Evolutionary conservation across 352 stramenopile species (phyloP), one percentile per base, ranked within the genome.

Genomic region (Bremia lactucae): DNA sequence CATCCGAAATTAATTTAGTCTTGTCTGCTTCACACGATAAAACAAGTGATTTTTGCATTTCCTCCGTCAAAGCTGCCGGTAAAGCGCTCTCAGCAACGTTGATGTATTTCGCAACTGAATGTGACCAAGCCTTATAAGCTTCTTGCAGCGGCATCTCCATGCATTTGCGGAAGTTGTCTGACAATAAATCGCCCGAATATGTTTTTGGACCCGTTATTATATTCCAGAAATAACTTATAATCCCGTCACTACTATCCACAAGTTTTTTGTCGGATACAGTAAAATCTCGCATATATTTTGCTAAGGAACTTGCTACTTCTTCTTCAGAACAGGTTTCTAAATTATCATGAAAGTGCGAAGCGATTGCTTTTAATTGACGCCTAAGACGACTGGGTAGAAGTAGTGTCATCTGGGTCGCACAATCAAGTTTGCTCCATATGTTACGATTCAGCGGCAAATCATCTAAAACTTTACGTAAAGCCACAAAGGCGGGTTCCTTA

Each of bases 321-420:
- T 18, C 13, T 2, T 47, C 29, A 15, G 33, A 14, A 14, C 15
- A 26, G 6, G 15, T 26, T 8, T 8, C 23, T 15, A 41, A 3
- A 6, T 43, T 24, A 8, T 52, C 24, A 11, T 38, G 34, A 20
- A 64, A 70, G 5, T 4, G 33, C 3, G 38, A 46, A 20, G 57
- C 46, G 1, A 68, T 29, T 10, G 15, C 3, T 35, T 64, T 59
- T 2, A 67, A 46, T 2, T 62, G 48, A 2, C 62, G 61, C n/a
- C 59, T 66, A 11, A 68, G 25, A 7, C 62, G 54, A 15, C 67
- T 36, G 4, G 57, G 53, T 4, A 59, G 7, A 8, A 5, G 40
- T 19, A 68, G 26, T 1, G 47, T 40, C 6, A 45, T 41, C 46
- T 58, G 36, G 13, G 44, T 54, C 1, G 4, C 16, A 0, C 16